A percentile compares a stretch with the other conserved stretches of the same genome.
Evolutionary conservation across 2,329 filamentous ascomycete genomes (phyloP).

Genomic region (Cytospora leucostoma): DNA sequence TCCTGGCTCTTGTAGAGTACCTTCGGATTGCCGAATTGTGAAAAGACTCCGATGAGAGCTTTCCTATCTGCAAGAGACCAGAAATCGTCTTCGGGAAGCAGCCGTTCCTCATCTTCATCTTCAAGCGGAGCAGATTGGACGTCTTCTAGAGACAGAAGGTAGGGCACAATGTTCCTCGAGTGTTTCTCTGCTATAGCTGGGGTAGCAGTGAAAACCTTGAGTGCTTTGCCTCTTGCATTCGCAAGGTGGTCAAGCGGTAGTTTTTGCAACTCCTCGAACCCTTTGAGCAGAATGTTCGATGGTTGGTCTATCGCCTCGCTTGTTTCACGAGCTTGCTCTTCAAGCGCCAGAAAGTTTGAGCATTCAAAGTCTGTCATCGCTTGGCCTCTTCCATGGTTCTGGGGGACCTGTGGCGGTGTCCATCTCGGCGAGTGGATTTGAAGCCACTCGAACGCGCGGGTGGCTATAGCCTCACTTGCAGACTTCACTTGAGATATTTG

Average conservation of each 20-base stretch:
- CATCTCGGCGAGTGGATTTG: conserved; percentile 57
- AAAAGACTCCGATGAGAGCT: conserved; percentile 76
- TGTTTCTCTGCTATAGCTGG: conserved; percentile 81
- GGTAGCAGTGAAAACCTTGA: conserved; percentile 73
- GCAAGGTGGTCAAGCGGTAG: conserved; percentile 51
- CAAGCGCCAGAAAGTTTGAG: conserved; percentile 67
- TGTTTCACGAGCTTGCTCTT: conserved; percentile 51
- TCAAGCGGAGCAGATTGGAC: conserved; percentile 47
- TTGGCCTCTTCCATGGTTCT: conserved; percentile 38
- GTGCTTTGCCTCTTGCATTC: conserved; percentile 72
- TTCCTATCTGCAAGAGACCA: conserved; percentile 84
- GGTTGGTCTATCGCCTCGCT: conserved; percentile 56
- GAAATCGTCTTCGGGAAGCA: conserved; percentile 40
- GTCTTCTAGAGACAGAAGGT: conserved; percentile 79
- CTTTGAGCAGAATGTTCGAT: conserved; percentile 58
- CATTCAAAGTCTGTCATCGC: conserved; percentile 80
- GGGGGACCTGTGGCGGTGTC: conserved; percentile 44
- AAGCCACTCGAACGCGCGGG: conserved; percentile 79
- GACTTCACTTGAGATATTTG: conserved; percentile 68
- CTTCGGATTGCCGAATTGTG: conserved; percentile 82
- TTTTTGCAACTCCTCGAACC: conserved; percentile 66
- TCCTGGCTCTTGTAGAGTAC: conserved; percentile 77
- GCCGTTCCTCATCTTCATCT: conserved; percentile 45
- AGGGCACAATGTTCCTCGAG: conserved; percentile 81
- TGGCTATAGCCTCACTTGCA: conserved; percentile 72